phyloP scores from a whole-genome alignment of 768 basidiomycete species.

The Gelatoporia subvermispora region DNA sequence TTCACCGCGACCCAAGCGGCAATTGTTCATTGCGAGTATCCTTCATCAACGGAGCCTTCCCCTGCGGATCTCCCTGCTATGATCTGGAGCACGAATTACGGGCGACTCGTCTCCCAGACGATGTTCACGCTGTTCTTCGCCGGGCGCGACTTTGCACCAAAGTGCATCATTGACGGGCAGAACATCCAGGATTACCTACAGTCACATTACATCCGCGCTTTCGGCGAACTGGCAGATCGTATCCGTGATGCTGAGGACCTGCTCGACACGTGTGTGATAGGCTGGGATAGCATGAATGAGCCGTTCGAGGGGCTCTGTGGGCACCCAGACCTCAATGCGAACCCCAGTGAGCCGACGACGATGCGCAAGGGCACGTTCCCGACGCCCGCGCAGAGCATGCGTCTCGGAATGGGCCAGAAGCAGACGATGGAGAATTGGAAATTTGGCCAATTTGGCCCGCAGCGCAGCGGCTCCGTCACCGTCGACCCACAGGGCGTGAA shows the following conservation, averaged over 20 bases:
- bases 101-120: slow-evolving; percentile 81
- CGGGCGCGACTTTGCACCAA: slow-evolving; percentile 84
- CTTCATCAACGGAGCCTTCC: slow-evolving; percentile 51
- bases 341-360: slow-evolving; percentile 61
- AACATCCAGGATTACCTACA: slow-evolving; percentile 92
- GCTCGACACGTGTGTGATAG: slow-evolving; percentile 84
- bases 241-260: slow-evolving; percentile 73
- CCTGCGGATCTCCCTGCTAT: slow-evolving; percentile 82
- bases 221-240: slow-evolving; percentile 69
- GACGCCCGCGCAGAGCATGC: slow-evolving; percentile 77
- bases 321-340: slow-evolving; percentile 62
- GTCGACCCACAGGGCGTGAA: slow-evolving; percentile 81
- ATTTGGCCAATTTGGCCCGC: slow-evolving; percentile 78
- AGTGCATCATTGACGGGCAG: slow-evolving; percentile 83
- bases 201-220: slow-evolving; percentile 68
- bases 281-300: slow-evolving; percentile 97
- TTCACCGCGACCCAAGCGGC: slow-evolving; percentile 84
- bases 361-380: slow-evolving; percentile 87
- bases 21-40: slow-evolving; percentile 88
- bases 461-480: slow-evolving; percentile 63
- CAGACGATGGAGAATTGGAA: slow-evolving; percentile 80
- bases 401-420: slow-evolving; percentile 82
- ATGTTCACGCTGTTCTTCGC: slow-evolving; percentile 95
- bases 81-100: slow-evolving; percentile 97
- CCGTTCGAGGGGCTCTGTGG: slow-evolving; percentile 81